Evolutionary conservation across 106 monocot genomes (phyloP).

Genomic region (Dioscorea zingiberensis): DNA sequence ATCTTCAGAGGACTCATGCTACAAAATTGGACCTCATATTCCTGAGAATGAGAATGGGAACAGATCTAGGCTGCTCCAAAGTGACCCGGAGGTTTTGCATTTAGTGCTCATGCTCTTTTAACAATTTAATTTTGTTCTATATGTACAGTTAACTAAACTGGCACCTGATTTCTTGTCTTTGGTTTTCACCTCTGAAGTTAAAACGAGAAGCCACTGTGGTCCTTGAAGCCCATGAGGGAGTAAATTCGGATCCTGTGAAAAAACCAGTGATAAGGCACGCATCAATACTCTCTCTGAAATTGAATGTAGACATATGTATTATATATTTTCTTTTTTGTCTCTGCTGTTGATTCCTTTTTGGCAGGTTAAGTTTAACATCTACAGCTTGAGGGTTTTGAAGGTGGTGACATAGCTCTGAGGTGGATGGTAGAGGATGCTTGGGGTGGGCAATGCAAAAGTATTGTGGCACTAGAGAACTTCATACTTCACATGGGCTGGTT

Average conservation of each 20-base stretch:
- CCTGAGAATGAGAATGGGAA: too few species aligned
- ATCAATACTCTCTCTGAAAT: background rate
- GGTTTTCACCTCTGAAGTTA: conserved; percentile 7
- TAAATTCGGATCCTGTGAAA: conserved; percentile 5
- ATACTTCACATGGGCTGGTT: too few species aligned
- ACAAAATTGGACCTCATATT: too few species aligned
- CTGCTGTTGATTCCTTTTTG: background rate
- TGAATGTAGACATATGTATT: background rate
- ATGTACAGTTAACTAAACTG: background rate
- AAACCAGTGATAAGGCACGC: conserved; percentile 24
- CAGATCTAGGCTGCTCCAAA: background rate
- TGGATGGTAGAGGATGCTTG: background rate
- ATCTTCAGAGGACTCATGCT: too few species aligned
- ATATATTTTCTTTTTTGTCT: conserved; percentile 13
- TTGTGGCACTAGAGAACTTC: too few species aligned
- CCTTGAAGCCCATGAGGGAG: conserved; percentile 10
- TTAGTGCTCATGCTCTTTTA: background rate
- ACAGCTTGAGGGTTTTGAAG: conserved; percentile 7
- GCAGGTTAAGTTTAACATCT: conserved; percentile 22
- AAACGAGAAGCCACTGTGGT: background rate
- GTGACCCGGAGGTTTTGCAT: conserved; percentile 20
- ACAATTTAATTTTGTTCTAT: background rate
- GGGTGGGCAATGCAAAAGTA: too few species aligned
- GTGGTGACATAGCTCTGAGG: background rate
- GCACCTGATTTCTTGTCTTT: conserved; percentile 8